Base-by-base conservation (phyloP, 192 early-diverging fungal species). In the Dissophora globulifera region DNA sequence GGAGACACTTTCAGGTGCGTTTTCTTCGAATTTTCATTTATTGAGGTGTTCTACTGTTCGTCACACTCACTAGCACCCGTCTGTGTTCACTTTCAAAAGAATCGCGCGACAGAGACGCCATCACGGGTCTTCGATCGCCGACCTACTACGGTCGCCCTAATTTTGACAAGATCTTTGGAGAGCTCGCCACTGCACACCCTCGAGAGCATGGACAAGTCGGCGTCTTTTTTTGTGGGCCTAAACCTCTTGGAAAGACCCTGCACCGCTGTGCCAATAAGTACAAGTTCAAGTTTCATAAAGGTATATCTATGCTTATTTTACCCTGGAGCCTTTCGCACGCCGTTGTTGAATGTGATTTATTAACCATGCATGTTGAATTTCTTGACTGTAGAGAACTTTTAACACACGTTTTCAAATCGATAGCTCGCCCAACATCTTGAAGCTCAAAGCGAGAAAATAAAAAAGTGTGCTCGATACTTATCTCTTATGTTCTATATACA, bases 201-300 rank as follows among this genome's bases (percentile, higher is more conserved):
- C 85, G 84, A 42, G 57, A 75, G 31, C 62, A 75, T 4, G 89
- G 89, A 9, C 93, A 95, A 58, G 82, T 95, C 38, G 94, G 94
- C 11, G 93, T 95, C 23, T 93, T 95, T 53, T 95, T 93, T 69
- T 95, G 94, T 50, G 94, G 94, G 12, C 92, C 92, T 12, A 90
- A 89, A 52, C 87, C 87, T 22, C 63, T 95, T 33, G 85, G 85
- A 31, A 78, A 83, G 13, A 80, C 81, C 4, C 82, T 95, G 15
- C 90, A 92, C 26, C 62, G 71, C 0, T 66, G 71, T 20, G 71
- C 71, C 4, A 50, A 43, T 29, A 75, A 75, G 57, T 75, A 75
- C 43, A 64, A 75, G 42, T 75, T 75, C 49, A 66, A 75, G 33
- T 75, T 75, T 19, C 71, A 75, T 40, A 75, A 75, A 66, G 71